Evolutionary conservation across 2,329 filamentous ascomycete genomes (phyloP), one percentile per base, ranked within the genome.

Genomic region (Exophiala sideris): DNA sequence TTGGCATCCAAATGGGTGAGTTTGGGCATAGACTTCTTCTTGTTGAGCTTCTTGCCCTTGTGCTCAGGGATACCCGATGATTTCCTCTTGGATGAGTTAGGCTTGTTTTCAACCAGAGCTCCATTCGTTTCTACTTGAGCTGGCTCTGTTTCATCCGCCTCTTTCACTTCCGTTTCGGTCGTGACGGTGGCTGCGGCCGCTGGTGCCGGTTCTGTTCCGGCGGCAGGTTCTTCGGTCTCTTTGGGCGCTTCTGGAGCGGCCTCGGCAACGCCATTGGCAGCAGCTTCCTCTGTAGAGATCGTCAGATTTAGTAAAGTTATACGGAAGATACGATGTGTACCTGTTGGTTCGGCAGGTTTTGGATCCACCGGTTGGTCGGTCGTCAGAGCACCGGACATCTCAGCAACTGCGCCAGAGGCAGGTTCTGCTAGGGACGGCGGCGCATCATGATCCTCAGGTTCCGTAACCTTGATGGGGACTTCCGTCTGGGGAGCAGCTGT

Each of bases 41-140:
- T 89, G 76, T 84, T 94, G 58, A 91, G 78, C 71, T 91, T 91
- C 78, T 91, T 91, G 64, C 73, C 77, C 73, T 88, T 91, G 71
- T 84, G 77, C 61, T 87, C 83, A 8, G 86, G 75, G 14, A 78
- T 79, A 40, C 80, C 81, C 39, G 78, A 78, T 20, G 89, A 95
- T 79, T 94, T 94, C 75, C 89, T 88, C 70, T 76, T 80, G 35
- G 69, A 65, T 47, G 65, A 66, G 68, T 80, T 80, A 58, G 76
- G 70, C 65, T 83, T 82, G 58, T 75, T 74, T 47, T 75, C 68
- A 34, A 73, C 71, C 53, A 79, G 73, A 45, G 74, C 78, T 60
- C 77, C 79, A 64, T 81, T 79, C 54, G 70, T 68, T 64, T 72
- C 76, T 63, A 68, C 67, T 36, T 66, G 67, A 52, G 68, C 64